phyloP scores from a whole-genome alignment of 345 rosid genomes.

The Eucalyptus cladocalyx region DNA sequence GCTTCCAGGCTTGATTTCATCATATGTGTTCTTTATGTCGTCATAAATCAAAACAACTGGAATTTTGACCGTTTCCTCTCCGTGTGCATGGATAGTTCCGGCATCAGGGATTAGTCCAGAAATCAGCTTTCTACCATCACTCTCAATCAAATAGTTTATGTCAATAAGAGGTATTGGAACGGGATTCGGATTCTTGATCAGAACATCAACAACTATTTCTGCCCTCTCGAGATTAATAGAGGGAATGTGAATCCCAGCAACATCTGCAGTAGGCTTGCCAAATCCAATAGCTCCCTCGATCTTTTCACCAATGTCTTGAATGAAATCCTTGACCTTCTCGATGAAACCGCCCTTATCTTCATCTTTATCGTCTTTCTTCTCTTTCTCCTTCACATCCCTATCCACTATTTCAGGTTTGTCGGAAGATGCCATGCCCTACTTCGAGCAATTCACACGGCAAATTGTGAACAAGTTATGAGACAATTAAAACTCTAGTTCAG shows the following conservation, averaged over 20 bases:
- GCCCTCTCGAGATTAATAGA: conserved; percentile 74
- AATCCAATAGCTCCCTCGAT: conserved; percentile 81
- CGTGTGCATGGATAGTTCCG: conserved; percentile 79
- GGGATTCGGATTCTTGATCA: conserved; percentile 88
- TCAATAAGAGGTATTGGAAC: conserved; percentile 84
- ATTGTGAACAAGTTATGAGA: neutral
- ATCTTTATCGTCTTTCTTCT: conserved; percentile 38
- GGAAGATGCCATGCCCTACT: conserved; percentile 57
- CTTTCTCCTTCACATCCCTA: conserved; percentile 34
- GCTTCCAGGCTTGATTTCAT: conserved; percentile 81
- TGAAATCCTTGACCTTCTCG: conserved; percentile 85
- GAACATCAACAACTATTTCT: conserved; percentile 76
- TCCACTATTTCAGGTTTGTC: conserved; percentile 48
- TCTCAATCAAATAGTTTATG: conserved; percentile 72
- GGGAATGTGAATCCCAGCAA: conserved; percentile 67
- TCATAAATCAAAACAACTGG: conserved; percentile 73
- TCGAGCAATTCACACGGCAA: neutral
- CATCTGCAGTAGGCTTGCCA: conserved; percentile 97
- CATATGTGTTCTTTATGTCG: conserved; percentile 71
- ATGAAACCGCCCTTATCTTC: conserved; percentile 76
- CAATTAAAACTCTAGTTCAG: neutral
- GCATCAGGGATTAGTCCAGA: conserved; percentile 95
- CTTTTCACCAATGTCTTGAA: conserved; percentile 91
- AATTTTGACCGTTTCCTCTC: conserved; percentile 92
- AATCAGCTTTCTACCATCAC: conserved; percentile 80